These are phyloP conservation scores for Talaromyces liani DNA, from an alignment of 495 filamentous ascomycete genomes.

Conservation along the genomic window DNA sequence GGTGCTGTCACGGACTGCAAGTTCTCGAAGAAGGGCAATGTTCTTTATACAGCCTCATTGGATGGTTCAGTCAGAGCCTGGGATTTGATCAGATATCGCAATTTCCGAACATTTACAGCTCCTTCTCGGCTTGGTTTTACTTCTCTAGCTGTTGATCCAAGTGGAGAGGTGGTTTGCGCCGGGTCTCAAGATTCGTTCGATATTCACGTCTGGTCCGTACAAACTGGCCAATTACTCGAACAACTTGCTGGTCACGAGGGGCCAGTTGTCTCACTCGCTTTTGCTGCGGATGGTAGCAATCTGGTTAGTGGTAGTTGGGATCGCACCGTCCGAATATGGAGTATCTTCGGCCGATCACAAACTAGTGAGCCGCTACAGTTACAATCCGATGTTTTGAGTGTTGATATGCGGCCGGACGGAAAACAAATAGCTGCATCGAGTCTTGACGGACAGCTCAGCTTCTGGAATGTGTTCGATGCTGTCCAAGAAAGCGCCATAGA, in stretches of 20 bases:
- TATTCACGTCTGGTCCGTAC: constrained; percentile 96
- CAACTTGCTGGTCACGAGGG: constrained; percentile 89
- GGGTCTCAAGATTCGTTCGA: constrained; percentile 94
- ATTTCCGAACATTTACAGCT: constrained; percentile 94
- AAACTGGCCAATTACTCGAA: constrained; percentile 92
- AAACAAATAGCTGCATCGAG: constrained; percentile 86
- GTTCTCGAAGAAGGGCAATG: constrained; percentile 88
- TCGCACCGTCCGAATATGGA: constrained; percentile 89
- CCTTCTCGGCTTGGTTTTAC: constrained; percentile 87
- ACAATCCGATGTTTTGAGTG: constrained; percentile 79
- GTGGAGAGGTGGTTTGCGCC: constrained; percentile 89
- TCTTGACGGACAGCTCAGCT: constrained; percentile 86
- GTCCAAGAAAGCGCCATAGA: constrained; percentile 76
- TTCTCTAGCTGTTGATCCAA: constrained; percentile 90
- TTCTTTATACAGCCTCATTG: constrained; percentile 88
- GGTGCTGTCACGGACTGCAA: constrained; percentile 93
- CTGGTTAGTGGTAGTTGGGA: constrained; percentile 94
- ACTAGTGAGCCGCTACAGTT: constrained; percentile 90
- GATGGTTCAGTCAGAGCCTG: constrained; percentile 92
- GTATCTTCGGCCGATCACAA: constrained; percentile 84
- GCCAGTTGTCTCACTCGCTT: constrained; percentile 78
- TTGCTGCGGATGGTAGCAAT: constrained; percentile 74
- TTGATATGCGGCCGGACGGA: constrained; percentile 85
- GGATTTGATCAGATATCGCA: constrained; percentile 93
- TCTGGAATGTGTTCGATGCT: constrained; percentile 88